Evolutionary conservation across 2,329 filamentous ascomycete species (phyloP).

Genomic region (Scedosporium minutisporum): DNA sequence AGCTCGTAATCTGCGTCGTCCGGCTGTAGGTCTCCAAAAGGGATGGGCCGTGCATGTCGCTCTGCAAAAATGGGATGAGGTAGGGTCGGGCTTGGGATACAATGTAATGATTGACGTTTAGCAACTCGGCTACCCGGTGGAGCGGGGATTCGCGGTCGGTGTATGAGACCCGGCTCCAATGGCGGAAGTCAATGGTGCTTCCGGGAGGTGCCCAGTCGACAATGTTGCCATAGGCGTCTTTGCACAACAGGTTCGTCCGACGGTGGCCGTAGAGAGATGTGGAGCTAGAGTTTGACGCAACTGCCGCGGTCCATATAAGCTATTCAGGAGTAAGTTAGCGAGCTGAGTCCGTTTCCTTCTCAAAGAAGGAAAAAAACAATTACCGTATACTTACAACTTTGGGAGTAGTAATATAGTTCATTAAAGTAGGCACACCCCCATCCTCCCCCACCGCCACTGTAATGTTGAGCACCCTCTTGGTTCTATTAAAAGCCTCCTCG

Average conservation of each 20-base stretch:
- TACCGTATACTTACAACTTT: conserved; percentile 64
- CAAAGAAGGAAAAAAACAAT: not conserved
- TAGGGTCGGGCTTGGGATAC: conserved; percentile 88
- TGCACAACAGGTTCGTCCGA: conserved; percentile 61
- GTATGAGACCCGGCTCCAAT: conserved; percentile 57
- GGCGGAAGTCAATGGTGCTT: conserved; percentile 52
- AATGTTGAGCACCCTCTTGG: conserved; percentile 83
- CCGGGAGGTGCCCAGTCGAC: conserved; percentile 55
- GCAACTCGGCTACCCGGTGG: conserved; percentile 66
- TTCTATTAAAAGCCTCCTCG: conserved; percentile 79
- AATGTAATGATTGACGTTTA: conserved; percentile 93
- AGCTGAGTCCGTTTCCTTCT: not conserved
- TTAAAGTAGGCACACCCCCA: conserved; percentile 68
- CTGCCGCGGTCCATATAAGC: conserved; percentile 72
- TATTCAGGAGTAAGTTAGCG: conserved; percentile 20
- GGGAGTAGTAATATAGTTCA: conserved; percentile 89
- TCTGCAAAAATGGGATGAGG: conserved; percentile 73
- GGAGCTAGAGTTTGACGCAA: conserved; percentile 63
- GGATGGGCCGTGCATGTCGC: conserved; percentile 68
- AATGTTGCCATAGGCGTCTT: conserved; percentile 63
- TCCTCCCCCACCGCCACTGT: conserved; percentile 70
- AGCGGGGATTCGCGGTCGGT: conserved; percentile 57
- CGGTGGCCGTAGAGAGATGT: conserved; percentile 56
- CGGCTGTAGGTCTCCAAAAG: conserved; percentile 48
- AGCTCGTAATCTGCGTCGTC: conserved; percentile 46